Evolutionary conservation across 345 rosid genomes (phyloP).

Genomic region (Acer campestre): DNA sequence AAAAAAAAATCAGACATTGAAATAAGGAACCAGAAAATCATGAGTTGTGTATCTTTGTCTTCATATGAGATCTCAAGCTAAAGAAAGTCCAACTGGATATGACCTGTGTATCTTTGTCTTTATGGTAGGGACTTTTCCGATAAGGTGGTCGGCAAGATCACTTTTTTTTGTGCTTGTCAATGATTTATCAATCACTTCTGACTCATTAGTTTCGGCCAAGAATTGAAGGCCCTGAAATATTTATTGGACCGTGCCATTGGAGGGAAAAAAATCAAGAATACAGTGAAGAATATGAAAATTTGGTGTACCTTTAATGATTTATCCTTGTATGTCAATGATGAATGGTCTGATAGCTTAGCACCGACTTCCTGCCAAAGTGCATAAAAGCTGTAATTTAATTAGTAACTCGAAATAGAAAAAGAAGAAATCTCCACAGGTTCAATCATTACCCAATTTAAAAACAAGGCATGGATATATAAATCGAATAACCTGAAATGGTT

Average conservation of each 20-base stretch:
- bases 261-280: background rate
- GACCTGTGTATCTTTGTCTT: conserved; percentile 69
- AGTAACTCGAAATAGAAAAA: background rate
- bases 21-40: background rate
- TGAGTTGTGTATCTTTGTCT: conserved; percentile 1
- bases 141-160: conserved; percentile 25
- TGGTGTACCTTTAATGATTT: conserved; percentile 48
- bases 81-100: conserved; percentile 67
- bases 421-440: background rate
- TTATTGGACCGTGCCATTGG: background rate
- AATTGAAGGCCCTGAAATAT: conserved; percentile 75
- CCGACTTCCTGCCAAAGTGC: conserved; percentile 49
- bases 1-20: conserved; percentile 3
- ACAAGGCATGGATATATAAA: background rate
- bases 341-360: conserved; percentile 46
- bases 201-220: conserved; percentile 51
- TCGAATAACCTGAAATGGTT: conserved; percentile 52
- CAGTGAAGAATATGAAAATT: background rate
- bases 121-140: conserved; percentile 26
- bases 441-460: background rate
- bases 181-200: conserved; percentile 30
- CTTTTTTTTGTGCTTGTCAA: conserved; percentile 9
- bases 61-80: conserved; percentile 38
- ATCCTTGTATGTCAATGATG: conserved; percentile 45
- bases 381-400: conserved; percentile 18